phyloP scores from a whole-genome alignment of 345 rosid genomes.

The Citrus hindsii region DNA sequence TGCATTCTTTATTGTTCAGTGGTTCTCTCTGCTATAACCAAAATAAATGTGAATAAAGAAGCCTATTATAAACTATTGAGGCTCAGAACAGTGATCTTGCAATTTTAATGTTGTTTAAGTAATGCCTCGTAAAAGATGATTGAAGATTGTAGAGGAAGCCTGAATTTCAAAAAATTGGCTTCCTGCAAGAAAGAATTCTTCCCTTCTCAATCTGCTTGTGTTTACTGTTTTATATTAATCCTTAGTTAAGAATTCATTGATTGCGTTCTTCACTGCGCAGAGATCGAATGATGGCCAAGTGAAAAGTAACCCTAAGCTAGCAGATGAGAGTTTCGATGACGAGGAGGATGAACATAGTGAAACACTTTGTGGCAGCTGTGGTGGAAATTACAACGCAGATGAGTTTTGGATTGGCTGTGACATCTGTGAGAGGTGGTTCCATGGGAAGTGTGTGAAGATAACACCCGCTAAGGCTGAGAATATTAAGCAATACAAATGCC shows the following conservation, averaged over 20 bases:
- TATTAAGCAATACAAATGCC: slow-evolving; percentile 86
- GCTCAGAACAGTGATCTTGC: neutral
- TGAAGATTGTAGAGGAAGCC: neutral
- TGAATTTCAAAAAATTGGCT: neutral
- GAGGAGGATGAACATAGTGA: slow-evolving; percentile 76
- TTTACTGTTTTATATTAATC: neutral
- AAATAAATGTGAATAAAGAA: neutral
- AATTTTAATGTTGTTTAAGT: neutral
- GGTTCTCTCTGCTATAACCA: neutral
- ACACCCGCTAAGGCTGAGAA: slow-evolving; percentile 82
- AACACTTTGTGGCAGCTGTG: slow-evolving; percentile 74
- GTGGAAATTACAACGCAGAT: slow-evolving; percentile 65
- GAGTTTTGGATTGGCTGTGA: slow-evolving; percentile 92
- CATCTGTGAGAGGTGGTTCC: slow-evolving; percentile 82
- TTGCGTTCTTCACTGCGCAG: slow-evolving; percentile 23
- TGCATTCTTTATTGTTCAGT: neutral
- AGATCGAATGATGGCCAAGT: slow-evolving; percentile 66
- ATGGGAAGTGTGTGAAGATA: slow-evolving; percentile 81
- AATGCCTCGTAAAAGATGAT: neutral
- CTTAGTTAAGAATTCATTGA: neutral
- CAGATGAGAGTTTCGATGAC: slow-evolving; percentile 49
- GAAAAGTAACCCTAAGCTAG: slow-evolving; percentile 49
- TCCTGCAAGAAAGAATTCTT: neutral
- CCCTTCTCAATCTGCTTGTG: neutral
- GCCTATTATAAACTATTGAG: neutral